A percentile compares a stretch with the other conserved stretches of the same genome.
Conservation (phyloP, 176 grass and related monocot genomes). For the Bromus sterilis region DNA sequence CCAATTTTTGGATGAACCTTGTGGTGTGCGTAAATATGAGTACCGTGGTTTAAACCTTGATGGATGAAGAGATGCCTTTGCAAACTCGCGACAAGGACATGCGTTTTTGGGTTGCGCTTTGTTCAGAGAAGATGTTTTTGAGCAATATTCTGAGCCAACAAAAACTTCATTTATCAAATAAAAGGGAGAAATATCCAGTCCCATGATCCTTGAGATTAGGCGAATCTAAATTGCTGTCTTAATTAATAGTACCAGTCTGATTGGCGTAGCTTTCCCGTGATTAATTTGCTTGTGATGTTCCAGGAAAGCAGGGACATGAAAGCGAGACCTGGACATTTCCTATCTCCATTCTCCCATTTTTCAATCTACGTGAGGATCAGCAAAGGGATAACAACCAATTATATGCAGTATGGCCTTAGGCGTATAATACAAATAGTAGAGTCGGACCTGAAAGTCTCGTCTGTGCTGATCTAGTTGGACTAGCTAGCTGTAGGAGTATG, state of each 20-base stretch:
- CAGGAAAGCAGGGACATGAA: slow-evolving; percentile 1
- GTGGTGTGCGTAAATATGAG: no score
- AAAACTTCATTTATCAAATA: no score
- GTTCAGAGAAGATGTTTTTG: no score
- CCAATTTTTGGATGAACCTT: no score
- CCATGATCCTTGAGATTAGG: not conserved
- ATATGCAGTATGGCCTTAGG: not conserved
- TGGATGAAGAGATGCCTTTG: no score
- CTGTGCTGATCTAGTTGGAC: slow-evolving; percentile 1
- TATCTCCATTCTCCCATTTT: not conserved
- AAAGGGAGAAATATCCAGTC: no score
- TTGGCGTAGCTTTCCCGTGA: not conserved
- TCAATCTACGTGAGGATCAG: not conserved
- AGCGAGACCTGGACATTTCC: not conserved
- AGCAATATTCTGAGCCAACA: no score
- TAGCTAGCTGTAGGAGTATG: not conserved
- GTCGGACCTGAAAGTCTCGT: slow-evolving; percentile 11
- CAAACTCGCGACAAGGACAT: no score
- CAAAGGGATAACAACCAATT: slow-evolving; percentile 8
- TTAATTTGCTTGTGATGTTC: not conserved
- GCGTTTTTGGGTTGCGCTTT: no score
- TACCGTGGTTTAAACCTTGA: no score
- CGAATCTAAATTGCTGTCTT: not conserved
- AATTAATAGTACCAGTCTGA: not conserved
- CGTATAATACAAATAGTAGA: not conserved